These are phyloP conservation scores for Liriodendron chinense DNA, from an alignment of 164 flowering plant species.

Conservation along the genomic window DNA sequence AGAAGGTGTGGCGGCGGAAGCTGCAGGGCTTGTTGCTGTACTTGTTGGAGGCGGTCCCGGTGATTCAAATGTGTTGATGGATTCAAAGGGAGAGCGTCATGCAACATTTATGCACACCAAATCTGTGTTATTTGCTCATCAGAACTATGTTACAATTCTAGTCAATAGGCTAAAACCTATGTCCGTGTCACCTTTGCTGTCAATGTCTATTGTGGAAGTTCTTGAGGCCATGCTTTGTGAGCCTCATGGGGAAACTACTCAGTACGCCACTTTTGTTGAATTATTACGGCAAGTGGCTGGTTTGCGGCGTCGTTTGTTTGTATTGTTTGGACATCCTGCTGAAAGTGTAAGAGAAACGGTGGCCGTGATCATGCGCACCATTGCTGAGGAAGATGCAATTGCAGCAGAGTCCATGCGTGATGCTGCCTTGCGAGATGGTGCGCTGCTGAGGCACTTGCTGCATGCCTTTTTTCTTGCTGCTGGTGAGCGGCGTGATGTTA, in stretches of 20 bases:
- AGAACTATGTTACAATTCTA: slow-evolving; percentile 62
- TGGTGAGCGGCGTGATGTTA: slow-evolving; percentile 96
- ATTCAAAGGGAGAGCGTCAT: slow-evolving; percentile 93
- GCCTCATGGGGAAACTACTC: slow-evolving; percentile 97
- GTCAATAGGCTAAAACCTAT: slow-evolving; percentile 85
- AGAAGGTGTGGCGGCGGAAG: slow-evolving; percentile 94
- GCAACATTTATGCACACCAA: slow-evolving; percentile 95
- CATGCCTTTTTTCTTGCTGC: slow-evolving; percentile 89
- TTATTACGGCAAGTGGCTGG: slow-evolving; percentile 95
- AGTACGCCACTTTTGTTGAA: slow-evolving; percentile 88
- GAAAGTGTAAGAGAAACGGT: slow-evolving; percentile 96
- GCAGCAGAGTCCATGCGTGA: slow-evolving; percentile 99
- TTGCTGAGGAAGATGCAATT: slow-evolving; percentile 99
- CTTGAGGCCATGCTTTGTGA: slow-evolving; percentile 99
- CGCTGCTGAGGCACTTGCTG: slow-evolving; percentile 79
- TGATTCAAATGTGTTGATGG: slow-evolving; percentile 56
- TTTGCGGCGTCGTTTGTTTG: slow-evolving; percentile 86
- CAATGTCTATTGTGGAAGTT: slow-evolving; percentile 94
- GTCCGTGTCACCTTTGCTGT: slow-evolving; percentile 90
- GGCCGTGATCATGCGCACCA: slow-evolving; percentile 96
- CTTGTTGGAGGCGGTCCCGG: slow-evolving; percentile 97
- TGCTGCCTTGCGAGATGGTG: slow-evolving; percentile 99
- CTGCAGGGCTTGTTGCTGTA: slow-evolving; percentile 80
- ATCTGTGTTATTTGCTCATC: slow-evolving; percentile 79
- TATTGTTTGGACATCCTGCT: slow-evolving; percentile 97